Percentiles rank a stretch among this genome's conserved stretches.
These are phyloP conservation scores for Odonthalia washingtoniensis DNA, from an alignment of 31 red algal species.

Conservation along the genomic window DNA sequence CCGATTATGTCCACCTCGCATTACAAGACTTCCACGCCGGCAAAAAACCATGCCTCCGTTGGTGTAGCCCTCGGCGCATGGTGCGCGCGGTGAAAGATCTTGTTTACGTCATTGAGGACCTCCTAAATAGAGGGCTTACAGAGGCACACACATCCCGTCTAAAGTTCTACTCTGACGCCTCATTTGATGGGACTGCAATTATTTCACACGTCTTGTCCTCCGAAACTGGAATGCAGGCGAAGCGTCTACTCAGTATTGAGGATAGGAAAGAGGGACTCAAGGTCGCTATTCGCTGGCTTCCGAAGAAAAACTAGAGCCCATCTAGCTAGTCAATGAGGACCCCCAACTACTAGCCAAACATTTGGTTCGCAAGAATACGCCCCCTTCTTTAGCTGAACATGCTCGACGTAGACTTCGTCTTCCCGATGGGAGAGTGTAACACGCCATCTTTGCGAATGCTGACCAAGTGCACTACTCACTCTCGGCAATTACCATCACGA, in stretches of 20 bases:
- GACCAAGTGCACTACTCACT: background rate
- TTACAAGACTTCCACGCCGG: background rate
- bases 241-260: no score
- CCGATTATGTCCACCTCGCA: background rate
- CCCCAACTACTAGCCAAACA: background rate
- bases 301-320: background rate
- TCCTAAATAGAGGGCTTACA: background rate
- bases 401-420: no score
- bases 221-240: background rate
- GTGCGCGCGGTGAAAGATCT: constrained; percentile 12
- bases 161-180: no score
- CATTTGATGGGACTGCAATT: background rate
- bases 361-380: no score
- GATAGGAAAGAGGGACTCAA: background rate
- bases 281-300: background rate
- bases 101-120: background rate
- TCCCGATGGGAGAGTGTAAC: background rate
- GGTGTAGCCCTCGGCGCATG: background rate
- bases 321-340: background rate
- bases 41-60: background rate
- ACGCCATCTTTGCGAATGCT: background rate
- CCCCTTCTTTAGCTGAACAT: no score
- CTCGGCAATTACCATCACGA: no score
- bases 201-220: background rate
- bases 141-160: background rate